These are phyloP conservation scores for Cyberlindnera mycetangii DNA, from an alignment of 805 yeast species.

Conservation along the genomic window DNA sequence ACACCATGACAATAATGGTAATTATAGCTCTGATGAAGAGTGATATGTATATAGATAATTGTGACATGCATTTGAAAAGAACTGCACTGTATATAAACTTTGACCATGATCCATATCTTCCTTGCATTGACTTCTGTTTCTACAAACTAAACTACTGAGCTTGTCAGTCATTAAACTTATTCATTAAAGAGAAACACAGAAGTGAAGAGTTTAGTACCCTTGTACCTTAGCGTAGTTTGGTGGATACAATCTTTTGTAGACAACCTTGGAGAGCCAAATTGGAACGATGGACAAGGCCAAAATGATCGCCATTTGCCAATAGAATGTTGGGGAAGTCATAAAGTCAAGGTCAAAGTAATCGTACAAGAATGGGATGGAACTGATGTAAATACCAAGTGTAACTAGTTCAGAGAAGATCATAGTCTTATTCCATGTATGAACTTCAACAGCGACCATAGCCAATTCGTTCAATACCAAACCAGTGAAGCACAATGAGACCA, in stretches of 20 bases:
- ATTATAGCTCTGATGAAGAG: background rate
- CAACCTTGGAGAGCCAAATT: constrained; percentile 79
- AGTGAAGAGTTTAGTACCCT: constrained; percentile 41
- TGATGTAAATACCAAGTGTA: constrained; percentile 64
- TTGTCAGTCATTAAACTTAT: constrained; percentile 15
- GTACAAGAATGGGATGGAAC: constrained; percentile 75
- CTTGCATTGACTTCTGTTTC: no score
- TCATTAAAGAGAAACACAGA: background rate
- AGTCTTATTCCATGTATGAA: constrained; percentile 82
- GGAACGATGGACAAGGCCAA: constrained; percentile 75
- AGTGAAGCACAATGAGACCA: constrained; percentile 88
- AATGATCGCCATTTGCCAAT: constrained; percentile 67
- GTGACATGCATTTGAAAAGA: no score
- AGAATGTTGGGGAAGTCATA: constrained; percentile 53
- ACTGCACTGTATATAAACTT: no score
- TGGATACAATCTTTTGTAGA: constrained; percentile 77
- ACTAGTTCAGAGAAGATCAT: constrained; percentile 73
- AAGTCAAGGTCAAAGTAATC: constrained; percentile 83
- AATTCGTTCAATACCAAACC: constrained; percentile 81
- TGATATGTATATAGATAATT: background rate
- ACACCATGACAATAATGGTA: background rate
- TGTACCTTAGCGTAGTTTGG: constrained; percentile 98
- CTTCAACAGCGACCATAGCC: constrained; percentile 89
- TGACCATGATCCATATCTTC: no score
- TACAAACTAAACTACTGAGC: no score